A percentile compares a stretch with the other conserved stretches of the same genome.
Conservation (phyloP, 1,284 basidiomycete species). For the Tilletia setariae region DNA sequence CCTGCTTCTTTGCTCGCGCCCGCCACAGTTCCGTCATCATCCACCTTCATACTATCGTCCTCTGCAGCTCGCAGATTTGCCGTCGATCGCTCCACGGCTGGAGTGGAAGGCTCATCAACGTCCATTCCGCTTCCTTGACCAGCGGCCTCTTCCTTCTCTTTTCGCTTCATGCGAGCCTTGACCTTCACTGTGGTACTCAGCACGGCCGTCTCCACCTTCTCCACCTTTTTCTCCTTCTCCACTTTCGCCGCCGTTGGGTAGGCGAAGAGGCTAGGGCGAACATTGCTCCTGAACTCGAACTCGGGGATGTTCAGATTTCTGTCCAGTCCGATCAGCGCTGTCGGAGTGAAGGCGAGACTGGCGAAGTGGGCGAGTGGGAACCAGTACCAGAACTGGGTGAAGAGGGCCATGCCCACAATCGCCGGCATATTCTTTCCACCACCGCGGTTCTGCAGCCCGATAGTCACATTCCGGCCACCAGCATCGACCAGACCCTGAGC, state of each 20-base stretch:
- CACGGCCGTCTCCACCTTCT: conserved; percentile 53
- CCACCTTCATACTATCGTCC: conserved; percentile 29
- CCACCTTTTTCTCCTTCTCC: conserved; percentile 49
- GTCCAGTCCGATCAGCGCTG: conserved; percentile 50
- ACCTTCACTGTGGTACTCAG: conserved; percentile 51
- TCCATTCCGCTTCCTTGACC: conserved; percentile 36
- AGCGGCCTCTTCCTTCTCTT: conserved; percentile 44
- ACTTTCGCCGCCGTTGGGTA: conserved; percentile 48
- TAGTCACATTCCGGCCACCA: conserved; percentile 54
- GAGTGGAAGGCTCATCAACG: conserved; percentile 28
- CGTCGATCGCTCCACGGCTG: conserved; percentile 12
- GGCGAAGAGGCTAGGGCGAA: conserved; percentile 50
- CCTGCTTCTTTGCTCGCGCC: not conserved
- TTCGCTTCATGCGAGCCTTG: conserved; percentile 48
- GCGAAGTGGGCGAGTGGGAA: conserved; percentile 54
- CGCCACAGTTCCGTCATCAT: conserved; percentile 25
- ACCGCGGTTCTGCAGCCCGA: conserved; percentile 46
- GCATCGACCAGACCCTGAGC: conserved; percentile 52
- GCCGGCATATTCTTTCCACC: conserved; percentile 52
- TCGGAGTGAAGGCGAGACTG: conserved; percentile 51
- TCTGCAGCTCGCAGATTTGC: conserved; percentile 26
- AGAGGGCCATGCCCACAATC: conserved; percentile 54
- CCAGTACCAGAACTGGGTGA: conserved; percentile 55
- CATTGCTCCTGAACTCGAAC: conserved; percentile 47
- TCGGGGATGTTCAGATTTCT: conserved; percentile 46